Evolutionary conservation across 1,284 basidiomycete species (phyloP), one percentile per base, ranked within the genome.

Genomic region (Athelia psychrophila): DNA sequence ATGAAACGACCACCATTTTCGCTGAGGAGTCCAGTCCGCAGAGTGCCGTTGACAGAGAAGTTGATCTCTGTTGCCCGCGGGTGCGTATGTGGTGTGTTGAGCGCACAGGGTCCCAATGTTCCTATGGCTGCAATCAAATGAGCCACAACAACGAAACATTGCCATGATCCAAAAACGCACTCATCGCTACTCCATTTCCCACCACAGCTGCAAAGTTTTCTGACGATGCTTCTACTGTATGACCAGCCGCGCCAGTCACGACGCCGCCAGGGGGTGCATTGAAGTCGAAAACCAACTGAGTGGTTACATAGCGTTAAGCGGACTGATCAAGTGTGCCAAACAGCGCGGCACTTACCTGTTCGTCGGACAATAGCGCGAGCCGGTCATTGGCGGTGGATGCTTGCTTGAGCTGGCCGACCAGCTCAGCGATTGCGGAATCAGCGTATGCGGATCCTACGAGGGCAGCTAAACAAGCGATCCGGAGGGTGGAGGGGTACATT

Each of bases 1-100:
- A 72, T 61, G 53, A 70, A 69, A 44, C 69, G 65, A 3, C 58
- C 64, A 25, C 63, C 64, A 53, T 70, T 71, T 60, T 73, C 70
- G 3, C 60, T 57, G 49, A 73, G 58, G 58, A 69, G 65, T 35
- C 70, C 70, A 8, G 59, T 61, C 22, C 62, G 60, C 36, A 72
- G 51, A n/a, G 64, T 64, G 22, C 65, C 65, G 56, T 70, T 71
- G 38, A 71, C 58, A 48, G 61, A 52, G 54, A 66, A 64, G 51
- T 70, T 61, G 51, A 73, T 65, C 59, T 72, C 71, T 15, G 69
- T 65, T 2, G 68, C 69, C 18, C 69, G 68, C 2, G 70, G 69
- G 51, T 73, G 70, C 18, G 60, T 67, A 59, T 73, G 71, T 5
- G 71, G 70, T 1, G 67, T 70, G 65, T 71, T 71, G 64, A 71